Base-by-base conservation (phyloP, 371 early-diverging fungal genomes). In the Lichtheimia ramosa region DNA sequence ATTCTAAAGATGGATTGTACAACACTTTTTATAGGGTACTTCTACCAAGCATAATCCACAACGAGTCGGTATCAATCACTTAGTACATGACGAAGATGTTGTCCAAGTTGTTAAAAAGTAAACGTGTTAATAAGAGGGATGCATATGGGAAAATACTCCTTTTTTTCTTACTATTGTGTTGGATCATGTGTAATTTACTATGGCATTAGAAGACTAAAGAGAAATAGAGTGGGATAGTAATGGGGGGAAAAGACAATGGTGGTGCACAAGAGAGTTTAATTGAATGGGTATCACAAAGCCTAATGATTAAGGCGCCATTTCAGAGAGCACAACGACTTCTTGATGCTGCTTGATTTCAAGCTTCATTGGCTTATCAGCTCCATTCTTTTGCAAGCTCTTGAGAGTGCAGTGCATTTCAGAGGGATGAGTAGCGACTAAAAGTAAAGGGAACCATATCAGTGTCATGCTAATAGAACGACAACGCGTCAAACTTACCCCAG, bases 11-110 rank as follows among this genome's bases (percentile, higher is more conserved):
- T 34, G 34, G 10, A 34, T 34, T 34, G 34, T 34, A 34, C 34
- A 23, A 25, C 24, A 42, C n/a, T n/a, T 54, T 40, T 18, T 34
- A 41, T 66, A 79, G 84, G 97, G 97, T 21, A 88, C 86, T 15
- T 96, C 96, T 12, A 84, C 97, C 54, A 97, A 97, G 72, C 97
- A 97, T 75, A 92, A 89, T 66, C 98, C 98, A 34, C 98, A 97
- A 73, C 87, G 94, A 54, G 98, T 94, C 21, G 99, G 99, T 18
- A 82, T 96, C 57, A 86, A 91, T 41, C 99, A 99, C 74, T 65
- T 84, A 53, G 87, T 99, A 24, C 78, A 86, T 46, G 97, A 99
- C 82, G 98, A 97, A 68, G 99, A 99, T 81, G 99, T 99, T 51
- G 96, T 99, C 16, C 96, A 97, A 75, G 91, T 97, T 58, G 86